Evolutionary conservation across 2,329 filamentous ascomycete species (phyloP).

Genomic region (Talaromyces funiculosus): DNA sequence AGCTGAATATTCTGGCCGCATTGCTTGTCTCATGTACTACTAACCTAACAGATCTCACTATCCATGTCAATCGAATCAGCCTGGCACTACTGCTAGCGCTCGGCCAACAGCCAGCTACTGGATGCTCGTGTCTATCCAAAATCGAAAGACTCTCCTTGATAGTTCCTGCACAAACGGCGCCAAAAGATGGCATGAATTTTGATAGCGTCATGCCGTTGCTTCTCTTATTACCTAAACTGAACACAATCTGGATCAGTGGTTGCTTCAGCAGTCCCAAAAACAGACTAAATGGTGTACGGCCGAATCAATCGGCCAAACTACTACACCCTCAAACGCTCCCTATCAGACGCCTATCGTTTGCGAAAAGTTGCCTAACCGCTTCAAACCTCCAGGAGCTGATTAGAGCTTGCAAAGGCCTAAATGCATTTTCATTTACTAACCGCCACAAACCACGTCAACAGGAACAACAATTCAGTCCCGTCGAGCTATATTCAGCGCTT

Average conservation of each 20-base stretch:
- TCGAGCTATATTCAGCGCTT: neutral
- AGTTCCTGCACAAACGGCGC: neutral
- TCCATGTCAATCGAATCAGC: neutral
- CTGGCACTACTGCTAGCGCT: neutral
- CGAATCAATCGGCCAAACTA: neutral
- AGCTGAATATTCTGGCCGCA: neutral
- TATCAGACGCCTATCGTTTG: neutral
- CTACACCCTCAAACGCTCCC: neutral
- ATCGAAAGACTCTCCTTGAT: neutral
- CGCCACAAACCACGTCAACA: neutral
- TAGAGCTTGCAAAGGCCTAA: neutral
- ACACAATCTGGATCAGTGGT: neutral
- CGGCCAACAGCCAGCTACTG: neutral
- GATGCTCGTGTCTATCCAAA: constrained; percentile 1
- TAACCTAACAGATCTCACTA: neutral
- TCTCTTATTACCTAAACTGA: neutral
- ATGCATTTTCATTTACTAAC: neutral
- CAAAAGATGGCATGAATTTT: neutral
- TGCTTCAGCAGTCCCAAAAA: neutral
- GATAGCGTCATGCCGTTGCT: neutral
- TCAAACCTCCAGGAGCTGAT: neutral
- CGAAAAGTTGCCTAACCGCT: neutral
- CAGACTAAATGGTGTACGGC: neutral
- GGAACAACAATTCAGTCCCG: neutral
- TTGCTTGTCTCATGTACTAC: neutral